A percentile compares a stretch with the other conserved stretches of the same genome.
phyloP scores from a whole-genome alignment of 768 basidiomycete species.

The Hysterangium stoloniferum region DNA sequence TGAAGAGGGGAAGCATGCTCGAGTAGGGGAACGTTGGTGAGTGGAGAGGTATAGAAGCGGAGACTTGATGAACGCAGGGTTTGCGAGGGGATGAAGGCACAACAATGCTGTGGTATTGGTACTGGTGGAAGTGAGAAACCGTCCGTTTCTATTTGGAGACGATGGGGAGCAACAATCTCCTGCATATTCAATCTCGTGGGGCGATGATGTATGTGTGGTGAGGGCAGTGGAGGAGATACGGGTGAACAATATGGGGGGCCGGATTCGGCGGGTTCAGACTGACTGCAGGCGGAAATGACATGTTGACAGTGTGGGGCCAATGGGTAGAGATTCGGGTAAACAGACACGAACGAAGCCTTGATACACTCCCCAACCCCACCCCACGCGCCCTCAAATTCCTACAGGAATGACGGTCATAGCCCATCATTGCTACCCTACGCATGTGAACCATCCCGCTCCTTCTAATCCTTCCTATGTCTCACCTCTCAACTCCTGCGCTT shows the following conservation, averaged over 20 bases:
- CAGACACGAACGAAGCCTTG: not conserved
- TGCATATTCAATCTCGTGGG: too few relatives aligned
- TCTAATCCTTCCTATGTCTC: too few relatives aligned
- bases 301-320: not conserved
- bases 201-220: too few relatives aligned
- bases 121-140: too few relatives aligned
- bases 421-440: too few relatives aligned
- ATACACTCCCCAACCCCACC: not conserved
- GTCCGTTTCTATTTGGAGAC: not conserved
- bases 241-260: slow-evolving; percentile 33
- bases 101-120: too few relatives aligned
- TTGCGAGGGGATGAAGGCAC: slow-evolving; percentile 33
- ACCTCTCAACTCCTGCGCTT: too few relatives aligned
- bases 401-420: not conserved
- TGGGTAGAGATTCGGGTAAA: not conserved
- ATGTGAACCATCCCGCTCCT: too few relatives aligned
- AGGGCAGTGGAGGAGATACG: slow-evolving; percentile 37
- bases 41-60: slow-evolving; percentile 17
- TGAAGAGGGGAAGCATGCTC: slow-evolving; percentile 2
- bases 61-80: slow-evolving; percentile 25
- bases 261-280: not conserved
- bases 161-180: not conserved
- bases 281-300: not conserved
- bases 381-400: not conserved
- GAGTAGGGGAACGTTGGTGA: slow-evolving; percentile 10